These are phyloP conservation scores for Phytophthora fragariae DNA, from an alignment of 352 stramenopile genomes.

Conservation along the genomic window DNA sequence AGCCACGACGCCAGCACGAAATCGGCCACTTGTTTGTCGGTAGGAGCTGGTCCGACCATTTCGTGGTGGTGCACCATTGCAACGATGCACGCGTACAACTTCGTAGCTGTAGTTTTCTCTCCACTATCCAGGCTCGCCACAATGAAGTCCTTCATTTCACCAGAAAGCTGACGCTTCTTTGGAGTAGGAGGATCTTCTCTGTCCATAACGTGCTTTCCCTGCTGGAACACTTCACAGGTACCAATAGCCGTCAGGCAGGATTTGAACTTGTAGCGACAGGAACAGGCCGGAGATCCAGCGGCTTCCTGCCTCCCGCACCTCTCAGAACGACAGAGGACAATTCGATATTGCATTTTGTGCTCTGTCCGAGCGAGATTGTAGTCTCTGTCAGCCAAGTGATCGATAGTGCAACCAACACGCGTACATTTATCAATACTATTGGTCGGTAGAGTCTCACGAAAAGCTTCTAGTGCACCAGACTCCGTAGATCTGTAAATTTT, in stretches of 20 bases:
- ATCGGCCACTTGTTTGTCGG: no score
- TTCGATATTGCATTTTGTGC: background rate
- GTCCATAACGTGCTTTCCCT: background rate
- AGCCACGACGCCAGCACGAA: conserved; percentile 39
- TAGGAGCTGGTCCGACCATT: background rate
- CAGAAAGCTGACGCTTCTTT: background rate
- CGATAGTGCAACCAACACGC: background rate
- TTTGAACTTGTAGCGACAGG: background rate
- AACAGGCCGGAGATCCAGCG: background rate
- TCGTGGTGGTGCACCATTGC: background rate
- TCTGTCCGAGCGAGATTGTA: background rate
- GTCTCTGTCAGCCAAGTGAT: background rate
- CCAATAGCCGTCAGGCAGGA: background rate
- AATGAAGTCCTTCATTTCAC: background rate
- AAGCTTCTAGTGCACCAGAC: background rate
- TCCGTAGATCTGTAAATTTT: no score
- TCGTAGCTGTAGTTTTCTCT: background rate
- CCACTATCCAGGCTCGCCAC: background rate
- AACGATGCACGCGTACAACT: background rate
- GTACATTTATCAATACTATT: background rate
- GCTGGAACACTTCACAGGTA: background rate
- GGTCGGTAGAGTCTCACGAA: background rate
- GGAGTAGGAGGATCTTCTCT: background rate
- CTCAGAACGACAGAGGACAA: background rate
- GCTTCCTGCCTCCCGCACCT: background rate